A percentile compares a stretch with the other conserved stretches of the same genome.
phyloP scores from a whole-genome alignment of 169 alveolate genomes.

The Cryptosporidium bovis region DNA sequence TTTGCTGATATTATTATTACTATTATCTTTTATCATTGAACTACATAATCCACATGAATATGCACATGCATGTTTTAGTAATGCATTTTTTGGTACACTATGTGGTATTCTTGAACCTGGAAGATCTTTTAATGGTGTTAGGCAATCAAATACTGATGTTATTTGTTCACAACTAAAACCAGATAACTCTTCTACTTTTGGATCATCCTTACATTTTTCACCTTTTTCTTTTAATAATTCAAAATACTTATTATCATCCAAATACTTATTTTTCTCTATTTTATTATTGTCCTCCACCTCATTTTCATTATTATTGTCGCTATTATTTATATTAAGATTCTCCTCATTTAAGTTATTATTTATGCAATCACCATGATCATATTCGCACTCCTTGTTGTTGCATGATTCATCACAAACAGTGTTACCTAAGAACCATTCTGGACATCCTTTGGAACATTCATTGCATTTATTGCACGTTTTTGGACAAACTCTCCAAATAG shows the following conservation, averaged over 20 bases:
- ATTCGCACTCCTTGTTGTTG: constrained; percentile 22
- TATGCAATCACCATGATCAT: constrained; percentile 42
- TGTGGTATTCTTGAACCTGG: constrained; percentile 47
- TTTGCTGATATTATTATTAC: neutral
- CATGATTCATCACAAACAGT: constrained; percentile 63
- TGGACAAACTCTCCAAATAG: constrained; percentile 76
- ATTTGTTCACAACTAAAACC: constrained; percentile 57
- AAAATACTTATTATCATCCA: constrained; percentile 20
- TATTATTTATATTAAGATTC: neutral
- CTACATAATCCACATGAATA: constrained; percentile 44
- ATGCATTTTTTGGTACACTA: constrained; percentile 39
- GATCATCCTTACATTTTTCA: constrained; percentile 34
- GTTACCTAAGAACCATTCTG: constrained; percentile 45
- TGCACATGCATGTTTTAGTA: constrained; percentile 57
- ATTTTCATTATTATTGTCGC: neutral
- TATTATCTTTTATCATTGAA: constrained; percentile 1
- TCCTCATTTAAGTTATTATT: neutral
- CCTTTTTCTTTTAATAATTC: constrained; percentile 14
- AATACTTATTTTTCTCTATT: neutral
- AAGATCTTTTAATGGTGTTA: constrained; percentile 25
- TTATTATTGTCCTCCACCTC: neutral
- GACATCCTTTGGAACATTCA: constrained; percentile 61
- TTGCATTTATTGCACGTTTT: constrained; percentile 77
- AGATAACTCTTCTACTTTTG: constrained; percentile 41
- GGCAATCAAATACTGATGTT: constrained; percentile 40